Evolutionary conservation across 208 protist species (phyloP).

Genomic region (Plasmodiophora brassicae): DNA sequence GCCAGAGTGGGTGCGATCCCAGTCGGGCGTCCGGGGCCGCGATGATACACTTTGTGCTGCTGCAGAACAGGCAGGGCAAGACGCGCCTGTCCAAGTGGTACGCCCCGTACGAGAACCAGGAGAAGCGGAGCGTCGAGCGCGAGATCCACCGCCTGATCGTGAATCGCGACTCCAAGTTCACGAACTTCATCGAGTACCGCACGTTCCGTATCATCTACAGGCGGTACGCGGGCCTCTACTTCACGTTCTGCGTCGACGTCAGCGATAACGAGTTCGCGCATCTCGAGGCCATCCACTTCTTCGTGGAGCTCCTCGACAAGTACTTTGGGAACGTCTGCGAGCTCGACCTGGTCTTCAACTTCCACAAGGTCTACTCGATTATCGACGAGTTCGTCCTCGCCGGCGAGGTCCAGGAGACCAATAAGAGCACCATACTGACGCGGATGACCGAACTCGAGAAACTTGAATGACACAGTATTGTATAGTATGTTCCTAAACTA

Average conservation of each 20-base stretch:
- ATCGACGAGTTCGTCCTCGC: constrained; percentile 96
- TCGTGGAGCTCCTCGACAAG: constrained; percentile 92
- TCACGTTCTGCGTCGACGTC: constrained; percentile 92
- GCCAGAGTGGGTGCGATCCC: no score
- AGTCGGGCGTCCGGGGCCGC: background rate
- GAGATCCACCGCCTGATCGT: constrained; percentile 88
- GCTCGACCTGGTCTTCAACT: constrained; percentile 98
- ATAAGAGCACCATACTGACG: constrained; percentile 78
- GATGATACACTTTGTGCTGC: constrained; percentile 94
- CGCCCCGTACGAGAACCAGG: constrained; percentile 79
- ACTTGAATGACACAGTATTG: constrained; percentile 61
- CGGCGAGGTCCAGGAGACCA: constrained; percentile 95
- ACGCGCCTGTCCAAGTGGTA: constrained; percentile 98
- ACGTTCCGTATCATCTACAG: constrained; percentile 94
- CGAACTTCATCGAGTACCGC: constrained; percentile 91
- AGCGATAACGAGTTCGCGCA: constrained; percentile 95
- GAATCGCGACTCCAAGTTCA: constrained; percentile 77
- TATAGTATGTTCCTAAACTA: no score
- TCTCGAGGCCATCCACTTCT: constrained; percentile 95
- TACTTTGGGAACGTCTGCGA: constrained; percentile 99
- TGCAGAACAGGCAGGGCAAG: constrained; percentile 97
- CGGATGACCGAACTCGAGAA: constrained; percentile 82
- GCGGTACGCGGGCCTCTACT: constrained; percentile 98
- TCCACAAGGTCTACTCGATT: constrained; percentile 95
- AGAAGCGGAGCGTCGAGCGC: constrained; percentile 82